Evolutionary conservation across 441 rosid species (phyloP).

Genomic region (Macaranga tanarius): DNA sequence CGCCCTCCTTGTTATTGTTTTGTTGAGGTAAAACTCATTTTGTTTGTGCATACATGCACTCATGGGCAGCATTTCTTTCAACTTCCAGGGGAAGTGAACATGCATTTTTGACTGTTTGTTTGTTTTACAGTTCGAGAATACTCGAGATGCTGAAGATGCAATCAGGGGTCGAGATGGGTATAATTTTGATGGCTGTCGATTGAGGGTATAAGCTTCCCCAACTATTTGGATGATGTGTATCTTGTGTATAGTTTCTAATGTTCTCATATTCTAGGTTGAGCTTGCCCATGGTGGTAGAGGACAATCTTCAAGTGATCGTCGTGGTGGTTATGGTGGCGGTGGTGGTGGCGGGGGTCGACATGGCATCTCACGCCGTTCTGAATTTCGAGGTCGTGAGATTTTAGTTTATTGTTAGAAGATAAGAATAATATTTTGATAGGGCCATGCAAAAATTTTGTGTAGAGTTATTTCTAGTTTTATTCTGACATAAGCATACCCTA

Average conservation of each 20-base stretch:
- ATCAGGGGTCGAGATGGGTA: conserved; percentile 94
- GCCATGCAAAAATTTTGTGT: neutral
- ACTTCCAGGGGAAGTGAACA: neutral
- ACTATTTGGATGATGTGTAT: neutral
- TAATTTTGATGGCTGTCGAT: conserved; percentile 84
- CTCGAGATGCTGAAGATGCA: conserved; percentile 94
- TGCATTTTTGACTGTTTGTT: conserved; percentile 19
- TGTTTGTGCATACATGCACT: neutral
- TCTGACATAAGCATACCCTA: neutral
- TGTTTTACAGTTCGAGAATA: conserved; percentile 61
- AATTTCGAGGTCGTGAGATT: conserved; percentile 63
- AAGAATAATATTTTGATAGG: neutral
- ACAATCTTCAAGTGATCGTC: conserved; percentile 77
- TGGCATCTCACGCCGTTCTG: conserved; percentile 81
- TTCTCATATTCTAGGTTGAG: conserved; percentile 64
- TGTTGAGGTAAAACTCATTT: conserved; percentile 69
- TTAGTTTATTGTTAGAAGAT: neutral
- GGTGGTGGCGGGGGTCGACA: conserved; percentile 50
- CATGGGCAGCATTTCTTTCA: neutral
- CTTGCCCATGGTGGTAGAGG: conserved; percentile 98
- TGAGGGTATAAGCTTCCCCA: conserved; percentile 57
- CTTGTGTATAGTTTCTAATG: neutral
- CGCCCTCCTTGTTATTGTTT: conserved; percentile 95
- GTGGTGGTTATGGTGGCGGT: conserved; percentile 63
- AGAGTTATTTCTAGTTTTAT: neutral